phyloP scores from a whole-genome alignment of 192 early-diverging fungal genomes.

The Backusella macrospora region DNA sequence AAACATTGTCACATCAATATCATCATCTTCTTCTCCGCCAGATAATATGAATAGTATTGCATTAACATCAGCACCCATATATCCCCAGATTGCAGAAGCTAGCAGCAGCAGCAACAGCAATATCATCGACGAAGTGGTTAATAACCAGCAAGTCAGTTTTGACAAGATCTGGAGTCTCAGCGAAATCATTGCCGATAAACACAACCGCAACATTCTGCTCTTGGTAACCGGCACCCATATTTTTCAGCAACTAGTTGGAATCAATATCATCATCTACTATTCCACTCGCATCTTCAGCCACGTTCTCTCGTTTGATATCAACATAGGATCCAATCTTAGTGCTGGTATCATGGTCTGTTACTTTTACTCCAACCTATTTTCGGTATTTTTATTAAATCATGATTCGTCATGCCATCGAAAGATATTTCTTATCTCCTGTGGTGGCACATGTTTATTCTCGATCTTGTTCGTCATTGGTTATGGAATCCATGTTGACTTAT shows the following conservation, averaged over 20 bases:
- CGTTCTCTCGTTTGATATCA: too few species aligned
- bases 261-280: neutral
- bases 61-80: too few species aligned
- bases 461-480: neutral
- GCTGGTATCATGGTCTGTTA: neutral
- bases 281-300: neutral
- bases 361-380: neutral
- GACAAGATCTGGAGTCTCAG: too few species aligned
- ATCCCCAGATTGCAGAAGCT: too few species aligned
- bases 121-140: too few species aligned
- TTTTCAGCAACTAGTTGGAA: neutral
- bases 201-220: too few species aligned
- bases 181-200: neutral
- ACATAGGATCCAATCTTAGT: neutral
- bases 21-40: too few species aligned
- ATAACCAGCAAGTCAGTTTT: too few species aligned
- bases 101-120: too few species aligned
- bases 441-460: neutral
- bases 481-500: neutral
- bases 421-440: neutral
- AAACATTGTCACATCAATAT: neutral
- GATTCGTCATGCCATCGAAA: neutral
- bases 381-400: neutral
- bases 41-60: too few species aligned
- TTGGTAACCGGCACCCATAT: neutral